Base-by-base conservation (phyloP, 257 asterid genomes). In the Jacaranda mimosifolia region DNA sequence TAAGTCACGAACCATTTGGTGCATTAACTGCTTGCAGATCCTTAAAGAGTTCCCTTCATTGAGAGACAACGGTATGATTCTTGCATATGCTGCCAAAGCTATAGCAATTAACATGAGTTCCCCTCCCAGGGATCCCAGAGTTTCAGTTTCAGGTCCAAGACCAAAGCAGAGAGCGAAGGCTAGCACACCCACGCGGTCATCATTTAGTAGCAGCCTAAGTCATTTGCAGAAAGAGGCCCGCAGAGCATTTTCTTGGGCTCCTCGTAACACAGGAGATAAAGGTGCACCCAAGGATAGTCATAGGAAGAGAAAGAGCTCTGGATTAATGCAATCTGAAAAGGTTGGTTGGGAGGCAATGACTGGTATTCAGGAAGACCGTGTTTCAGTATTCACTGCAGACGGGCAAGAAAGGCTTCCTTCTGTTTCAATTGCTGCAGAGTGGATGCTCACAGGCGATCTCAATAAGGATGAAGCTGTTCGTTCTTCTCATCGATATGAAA, bases 231-330 rank as follows among this genome's bases (percentile, higher is more conserved):
- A 93, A 85, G 98, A 94, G 89, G 98, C 97, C 70, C 97, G 97
- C 64, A 85, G 99, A 87, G 99, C 98, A 80, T 95, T 93, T 89
- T 91, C 98, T 40, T 95, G 99, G 99, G 79, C 96, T 60, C 97
- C 98, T 62, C 98, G 97, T 72, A 87, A 86, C 71, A 40, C 88
- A 72, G 99, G 92, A 79, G 99, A 95, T 58, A 93, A 93, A 85
- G 81, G 87, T 78, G 88, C 91, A 66, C 79, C 91, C 43, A 93
- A 89, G 75, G 99, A 95, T 73, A 87, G 83, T 67, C 87, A 85
- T 5, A 93, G 99, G 88, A 95, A 95, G 88, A 89, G 99, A 82
- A 95, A 95, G 86, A 90, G 89, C 87, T 89, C 99, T 77, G 98
- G 97, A 51, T 78, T 91, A 83, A 76, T 84, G 26, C 99, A 89